Evolutionary conservation across 768 basidiomycete genomes (phyloP), one percentile per base, ranked within the genome.

Genomic region (Termitomyces eurrhizus): DNA sequence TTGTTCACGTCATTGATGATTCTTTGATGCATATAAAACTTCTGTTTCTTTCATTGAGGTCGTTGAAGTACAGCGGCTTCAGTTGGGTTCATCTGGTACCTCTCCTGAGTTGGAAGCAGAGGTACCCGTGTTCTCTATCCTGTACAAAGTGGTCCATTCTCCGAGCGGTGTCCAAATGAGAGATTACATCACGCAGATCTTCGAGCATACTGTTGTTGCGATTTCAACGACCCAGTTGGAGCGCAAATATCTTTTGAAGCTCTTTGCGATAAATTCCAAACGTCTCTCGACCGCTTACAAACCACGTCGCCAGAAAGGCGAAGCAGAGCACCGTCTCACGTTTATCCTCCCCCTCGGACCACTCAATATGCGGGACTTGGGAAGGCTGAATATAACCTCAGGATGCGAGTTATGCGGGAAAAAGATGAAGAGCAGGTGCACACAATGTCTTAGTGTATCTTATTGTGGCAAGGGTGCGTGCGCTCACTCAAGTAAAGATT

Each of bases 351-450:
- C 76, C 1, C 63, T 78, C 16, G 73, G 72, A 8, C 74, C 73
- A 0, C 62, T 78, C 14, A 66, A 56, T 33, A 72, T 73, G 69
- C 67, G 68, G n/a, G 74, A 74, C n/a, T 57, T 78, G 32, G 77
- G 74, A 2, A 74, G 68, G 54, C 65, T 80, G 12, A 75, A 68
- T 24, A 67, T 62, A 44, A 69, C 70, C 26, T 33, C 65, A 39
- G 78, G 77, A 4, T 80, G 78, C 56, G 73, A 69, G 21, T 64
- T 78, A 0, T 81, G 78, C 57, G 77, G 78, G 1, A 70, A 73
- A 51, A 70, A 63, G 52, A 70, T 67, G 7, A 63, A 62, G 33
- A 73, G 68, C 44, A 66, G 71, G 32, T 81, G 79, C 58, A 50
- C 68, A 2, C 70, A 70, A 45, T 80, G 78, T 53, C 64, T 73